Percentiles rank a stretch among this genome's conserved stretches.
Evolutionary conservation across 73 alveolate genomes (phyloP).

Genomic region (Breviolum minutum): DNA sequence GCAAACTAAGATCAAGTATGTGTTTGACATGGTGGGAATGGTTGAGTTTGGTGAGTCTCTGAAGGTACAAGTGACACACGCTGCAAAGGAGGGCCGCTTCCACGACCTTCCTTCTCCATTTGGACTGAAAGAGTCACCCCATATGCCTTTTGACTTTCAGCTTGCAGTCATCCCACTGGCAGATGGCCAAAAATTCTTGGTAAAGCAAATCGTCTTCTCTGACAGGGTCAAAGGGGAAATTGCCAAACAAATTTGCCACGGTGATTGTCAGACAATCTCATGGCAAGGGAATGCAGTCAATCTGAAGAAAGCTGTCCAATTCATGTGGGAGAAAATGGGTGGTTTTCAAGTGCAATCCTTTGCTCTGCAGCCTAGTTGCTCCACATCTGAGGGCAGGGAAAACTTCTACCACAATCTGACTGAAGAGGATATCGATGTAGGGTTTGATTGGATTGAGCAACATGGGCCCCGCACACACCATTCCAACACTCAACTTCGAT

Average conservation of each 20-base stretch:
- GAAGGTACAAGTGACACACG: not conserved
- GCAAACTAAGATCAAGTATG: not conserved
- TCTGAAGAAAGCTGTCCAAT: not conserved
- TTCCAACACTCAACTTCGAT: not conserved
- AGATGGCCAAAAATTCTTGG: not conserved
- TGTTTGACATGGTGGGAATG: not conserved
- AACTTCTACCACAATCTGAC: not conserved
- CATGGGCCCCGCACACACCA: not conserved
- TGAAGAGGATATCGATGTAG: not conserved
- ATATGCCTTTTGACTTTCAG: not conserved
- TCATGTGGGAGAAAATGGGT: constrained; percentile 12
- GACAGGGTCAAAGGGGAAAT: not conserved
- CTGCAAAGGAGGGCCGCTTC: not conserved
- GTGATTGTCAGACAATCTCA: not conserved
- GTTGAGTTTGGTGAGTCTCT: not conserved
- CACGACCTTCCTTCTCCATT: not conserved
- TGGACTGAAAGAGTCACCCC: not conserved
- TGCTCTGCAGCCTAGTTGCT: not conserved
- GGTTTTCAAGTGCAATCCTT: not conserved
- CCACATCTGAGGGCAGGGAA: not conserved
- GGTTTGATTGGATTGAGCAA: not conserved
- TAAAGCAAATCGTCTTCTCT: not conserved
- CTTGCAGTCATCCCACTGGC: not conserved
- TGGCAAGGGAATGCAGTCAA: not conserved
- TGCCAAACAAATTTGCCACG: not conserved